Evolutionary conservation across 495 filamentous ascomycete genomes (phyloP).

Genomic region (Annulohypoxylon nitens): DNA sequence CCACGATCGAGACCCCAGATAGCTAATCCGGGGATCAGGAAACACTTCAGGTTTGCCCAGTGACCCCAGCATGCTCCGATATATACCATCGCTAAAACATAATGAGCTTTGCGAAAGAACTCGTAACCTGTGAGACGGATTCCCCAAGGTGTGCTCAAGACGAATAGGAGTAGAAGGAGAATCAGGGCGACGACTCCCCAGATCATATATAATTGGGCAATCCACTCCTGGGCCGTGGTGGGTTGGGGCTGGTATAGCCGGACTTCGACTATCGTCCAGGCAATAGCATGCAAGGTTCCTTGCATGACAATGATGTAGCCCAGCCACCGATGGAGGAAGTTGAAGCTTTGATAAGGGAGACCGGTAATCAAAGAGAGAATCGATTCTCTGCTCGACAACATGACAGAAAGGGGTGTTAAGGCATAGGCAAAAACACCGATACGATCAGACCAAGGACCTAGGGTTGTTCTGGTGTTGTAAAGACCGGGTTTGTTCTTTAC

Average conservation of each 20-base stretch:
- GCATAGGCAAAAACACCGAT: slow-evolving; percentile 75
- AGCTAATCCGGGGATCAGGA: slow-evolving; percentile 70
- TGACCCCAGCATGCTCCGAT: slow-evolving; percentile 77
- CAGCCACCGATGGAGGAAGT: slow-evolving; percentile 76
- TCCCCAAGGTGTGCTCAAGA: slow-evolving; percentile 65
- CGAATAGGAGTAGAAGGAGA: slow-evolving; percentile 67
- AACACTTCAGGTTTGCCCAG: slow-evolving; percentile 72
- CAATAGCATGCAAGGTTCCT: slow-evolving; percentile 72
- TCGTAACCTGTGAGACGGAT: slow-evolving; percentile 75
- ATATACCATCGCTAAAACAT: slow-evolving; percentile 73
- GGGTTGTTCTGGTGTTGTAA: slow-evolving; percentile 68
- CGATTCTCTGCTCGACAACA: slow-evolving; percentile 70
- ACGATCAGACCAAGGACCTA: slow-evolving; percentile 73
- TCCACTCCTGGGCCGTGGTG: slow-evolving; percentile 61
- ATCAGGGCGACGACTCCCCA: slow-evolving; percentile 75
- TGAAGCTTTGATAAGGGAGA: slow-evolving; percentile 75
- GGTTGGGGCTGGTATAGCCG: slow-evolving; percentile 76
- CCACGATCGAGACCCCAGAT: slow-evolving; percentile 69
- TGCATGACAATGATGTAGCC: slow-evolving; percentile 75
- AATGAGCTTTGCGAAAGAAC: slow-evolving; percentile 74
- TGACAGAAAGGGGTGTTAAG: slow-evolving; percentile 71
- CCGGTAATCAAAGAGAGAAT: slow-evolving; percentile 72
- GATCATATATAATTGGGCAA: slow-evolving; percentile 69
- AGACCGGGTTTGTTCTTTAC: slow-evolving; percentile 60
- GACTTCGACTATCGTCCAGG: slow-evolving; percentile 72